Evolutionary conservation across 1,139 yeast genomes (phyloP).

Genomic region (Zygoascus hellenicus): DNA sequence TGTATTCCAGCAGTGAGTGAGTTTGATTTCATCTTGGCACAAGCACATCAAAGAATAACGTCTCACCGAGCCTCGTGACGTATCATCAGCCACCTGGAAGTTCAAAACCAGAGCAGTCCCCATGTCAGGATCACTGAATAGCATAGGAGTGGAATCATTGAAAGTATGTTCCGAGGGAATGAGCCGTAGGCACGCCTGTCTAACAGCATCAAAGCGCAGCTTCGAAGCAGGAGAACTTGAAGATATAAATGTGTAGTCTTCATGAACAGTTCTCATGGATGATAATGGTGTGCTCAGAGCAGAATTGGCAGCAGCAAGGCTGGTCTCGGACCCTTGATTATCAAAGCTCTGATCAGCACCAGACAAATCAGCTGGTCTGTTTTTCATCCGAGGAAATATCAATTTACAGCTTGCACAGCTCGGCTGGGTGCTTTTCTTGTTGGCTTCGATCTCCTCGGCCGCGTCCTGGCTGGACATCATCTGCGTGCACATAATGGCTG

Average conservation of each 20-base stretch:
- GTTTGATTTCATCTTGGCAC: slow-evolving; percentile 49
- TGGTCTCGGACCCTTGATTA: background rate
- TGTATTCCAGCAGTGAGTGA: slow-evolving; percentile 55
- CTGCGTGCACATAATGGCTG: slow-evolving; percentile 70
- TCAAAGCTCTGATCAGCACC: background rate
- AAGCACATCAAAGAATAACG: slow-evolving; percentile 62
- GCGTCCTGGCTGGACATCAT: slow-evolving; percentile 31
- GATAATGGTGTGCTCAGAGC: background rate
- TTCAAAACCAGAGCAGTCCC: slow-evolving; percentile 65
- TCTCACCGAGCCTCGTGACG: slow-evolving; percentile 76
- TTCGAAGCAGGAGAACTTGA: slow-evolving; percentile 64
- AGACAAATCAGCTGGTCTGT: background rate
- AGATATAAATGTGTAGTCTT: slow-evolving; percentile 30
- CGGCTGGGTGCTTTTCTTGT: slow-evolving; percentile 13
- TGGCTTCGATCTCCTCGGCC: slow-evolving; percentile 19
- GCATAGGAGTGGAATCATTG: slow-evolving; percentile 60
- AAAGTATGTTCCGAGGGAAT: slow-evolving; percentile 69
- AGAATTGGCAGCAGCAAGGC: slow-evolving; percentile 1
- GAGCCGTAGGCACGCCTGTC: slow-evolving; percentile 42
- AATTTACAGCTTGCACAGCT: slow-evolving; percentile 26
- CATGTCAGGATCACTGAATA: slow-evolving; percentile 61
- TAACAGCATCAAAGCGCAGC: slow-evolving; percentile 46
- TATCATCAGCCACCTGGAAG: slow-evolving; percentile 61
- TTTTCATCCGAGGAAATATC: slow-evolving; percentile 18
- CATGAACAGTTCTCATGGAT: slow-evolving; percentile 8